Evolutionary conservation across 257 asterid genomes (phyloP), one percentile per base, ranked within the genome.

Genomic region (Capsicum pubescens): DNA sequence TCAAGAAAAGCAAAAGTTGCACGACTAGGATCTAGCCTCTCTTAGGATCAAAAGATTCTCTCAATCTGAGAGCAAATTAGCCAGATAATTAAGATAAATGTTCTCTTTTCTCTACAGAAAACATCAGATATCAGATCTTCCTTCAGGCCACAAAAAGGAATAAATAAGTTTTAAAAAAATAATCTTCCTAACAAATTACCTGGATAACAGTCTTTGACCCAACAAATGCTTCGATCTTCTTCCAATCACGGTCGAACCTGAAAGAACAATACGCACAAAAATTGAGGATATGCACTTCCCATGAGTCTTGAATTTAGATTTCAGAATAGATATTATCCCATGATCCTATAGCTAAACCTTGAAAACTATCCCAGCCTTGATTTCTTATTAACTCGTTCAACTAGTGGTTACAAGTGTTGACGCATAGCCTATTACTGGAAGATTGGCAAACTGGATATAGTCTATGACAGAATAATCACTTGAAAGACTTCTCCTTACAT

Each of bases 231-330:
- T 91, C 95, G 54, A 94, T 94, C 85, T 94, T 94, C 87, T 94
- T 94, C 98, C 98, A 93, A 83, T 94, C 98, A 59, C 98, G 97
- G 86, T 94, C 98, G 80, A 93, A 94, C 81, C 98, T 94, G 88
- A 70, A 86, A 85, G 42, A 82, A 55, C 46, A 85, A n/a, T 55
- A 74, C 70, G 56, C 9, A 76, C 82, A 64, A 8, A 4, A 52
- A 42, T 16, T 54, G 54, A 77, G 82, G 64, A 77, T 26, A 77
- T 77, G 64, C 82, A 14, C 54, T 52, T 58, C 15, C 82, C 44
- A 26, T 2, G 44, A 52, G 14, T 76, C 13, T 21, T 52, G 19
- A 74, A 52, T 26, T 76, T 61, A 48, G 81, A 54, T 60, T 63
- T 68, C 36, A 77, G 80, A 46, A 69, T 77, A 61, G 46, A 54